Evolutionary conservation across 768 basidiomycete genomes (phyloP).

Genomic region (Chalciporus pseudorubinellus): DNA sequence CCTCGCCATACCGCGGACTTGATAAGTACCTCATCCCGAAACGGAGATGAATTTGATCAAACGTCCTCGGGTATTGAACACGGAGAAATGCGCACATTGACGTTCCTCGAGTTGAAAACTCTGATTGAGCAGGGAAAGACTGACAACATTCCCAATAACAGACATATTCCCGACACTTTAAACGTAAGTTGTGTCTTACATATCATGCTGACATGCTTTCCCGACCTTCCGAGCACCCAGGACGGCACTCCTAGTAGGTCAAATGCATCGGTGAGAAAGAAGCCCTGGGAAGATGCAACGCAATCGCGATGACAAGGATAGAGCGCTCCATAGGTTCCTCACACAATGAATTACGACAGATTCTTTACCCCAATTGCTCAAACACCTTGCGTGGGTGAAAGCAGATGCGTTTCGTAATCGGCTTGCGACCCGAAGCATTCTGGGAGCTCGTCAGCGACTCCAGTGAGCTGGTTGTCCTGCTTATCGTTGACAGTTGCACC

Average conservation of each 20-base stretch:
- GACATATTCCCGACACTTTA: conserved; percentile 59
- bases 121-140: conserved; percentile 70
- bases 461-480: conserved; percentile 3
- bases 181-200: conserved; percentile 46
- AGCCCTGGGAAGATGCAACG: conserved; percentile 60
- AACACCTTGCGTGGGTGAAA: conserved; percentile 12
- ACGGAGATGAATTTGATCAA: conserved; percentile 20
- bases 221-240: conserved; percentile 33
- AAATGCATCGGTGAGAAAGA: conserved; percentile 46
- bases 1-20: conserved; percentile 11
- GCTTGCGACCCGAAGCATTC: conserved; percentile 8
- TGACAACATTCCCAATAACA: conserved; percentile 79
- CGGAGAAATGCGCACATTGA: conserved; percentile 47
- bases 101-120: conserved; percentile 65
- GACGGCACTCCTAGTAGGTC: conserved; percentile 57
- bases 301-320: conserved; percentile 19
- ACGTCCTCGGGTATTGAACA: conserved; percentile 6
- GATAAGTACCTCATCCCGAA: conserved; percentile 8
- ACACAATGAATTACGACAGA: conserved; percentile 16
- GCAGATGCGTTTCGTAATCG: not conserved
- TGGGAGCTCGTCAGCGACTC: conserved; percentile 3
- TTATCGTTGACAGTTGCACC: not conserved
- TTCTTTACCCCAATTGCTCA: conserved; percentile 9
- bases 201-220: not conserved
- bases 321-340: conserved; percentile 6